Base-by-base conservation (phyloP, 2,329 filamentous ascomycete genomes). In the Pestalotiopsis sp. region DNA sequence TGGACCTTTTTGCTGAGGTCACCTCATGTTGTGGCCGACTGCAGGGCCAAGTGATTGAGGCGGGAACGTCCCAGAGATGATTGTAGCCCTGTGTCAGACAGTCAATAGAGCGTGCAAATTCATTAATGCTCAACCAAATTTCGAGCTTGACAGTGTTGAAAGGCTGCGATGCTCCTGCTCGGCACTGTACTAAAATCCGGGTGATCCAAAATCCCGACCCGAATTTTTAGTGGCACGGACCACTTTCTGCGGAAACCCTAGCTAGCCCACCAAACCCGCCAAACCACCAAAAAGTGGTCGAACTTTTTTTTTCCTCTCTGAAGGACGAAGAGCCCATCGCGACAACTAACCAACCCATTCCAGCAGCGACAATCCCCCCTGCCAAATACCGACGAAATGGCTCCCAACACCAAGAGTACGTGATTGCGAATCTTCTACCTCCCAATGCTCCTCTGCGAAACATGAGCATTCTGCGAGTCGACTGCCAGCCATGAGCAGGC, bases 331-430 rank as follows among this genome's bases (percentile, higher is more conserved):
- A 59, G 27, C 31, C 36, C 57, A 64, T 59, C 64, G 60, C 65
- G 49, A 38, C 45, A 36, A 60, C 63, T 68, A 31, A 68, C 49
- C 38, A 66, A 63, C 62, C 64, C 67, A 67, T 59, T 56, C 31
- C 59, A 41, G 39, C 67, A 68, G 69, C 69, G 70, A 68, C 67
- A 68, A 67, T 65, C 70, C 67, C 64, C 13, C 45, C 75, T 73
- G 61, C 69, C 70, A 73, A 36, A 70, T 66, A 69, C 31, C 72
- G 68, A 76, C 75, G 77, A 68, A 76, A 83, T 82, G 81, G 80
- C 75, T 74, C 74, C 79, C 71, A 85, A 86, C 84, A 83, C 79
- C 71, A 85, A 86, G 84, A 83, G 83, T 85, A 85, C 78, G 81
- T 77, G 74, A 78, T 45, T 31, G 27, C 27, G 59, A 61, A n/a